Evolutionary conservation across 1,284 basidiomycete species (phyloP), one percentile per base, ranked within the genome.

Genomic region (Pseudozyma thailandica): DNA sequence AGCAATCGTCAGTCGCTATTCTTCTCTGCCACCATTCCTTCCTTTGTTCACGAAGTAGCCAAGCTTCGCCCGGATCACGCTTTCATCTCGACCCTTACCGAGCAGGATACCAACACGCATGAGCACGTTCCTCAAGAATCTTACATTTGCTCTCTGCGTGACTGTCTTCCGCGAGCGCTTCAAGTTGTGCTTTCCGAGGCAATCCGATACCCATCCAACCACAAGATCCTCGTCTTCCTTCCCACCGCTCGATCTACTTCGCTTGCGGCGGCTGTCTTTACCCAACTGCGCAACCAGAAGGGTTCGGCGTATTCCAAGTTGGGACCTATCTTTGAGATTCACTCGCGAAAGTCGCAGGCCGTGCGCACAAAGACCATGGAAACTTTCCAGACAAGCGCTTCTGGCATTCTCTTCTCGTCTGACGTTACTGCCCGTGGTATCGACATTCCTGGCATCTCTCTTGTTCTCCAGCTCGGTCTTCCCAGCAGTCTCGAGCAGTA

Each of bases 401-500:
- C 81, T 0, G 90, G 86, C 1, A 86, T 97, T 25, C 87, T 97
- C 60, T 86, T 97, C 73, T 91, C 90, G 1, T 93, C 92, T 0
- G 94, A 97, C 76, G 90, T 97, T 2, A 93, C 92, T 12, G 93
- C 93, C 10, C 89, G 93, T 56, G 93, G 93, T 20, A 89, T 96
- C 57, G 75, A 79, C 33, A 72, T 80, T 35, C 75, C 76, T 12
- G 66, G 68, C 21, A 79, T 84, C 20, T 87, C 88, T 0, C 83
- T 86, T 2, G 87, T 91, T 42, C 76, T 90, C 12, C 90, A 91
- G 80, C 82, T 88, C 30, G 89, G 77, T 75, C 47, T 75, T 20
- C 76, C 76, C 4, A 58, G 46, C 48, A 63, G 43, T 31, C 41
- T 57, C 1, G 76, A 78, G 38, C 76, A 78, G 66, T 82, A 83